These are phyloP conservation scores for Rubroboletus pulcherrimus DNA, from an alignment of 768 basidiomycete genomes.

Conservation along the genomic window DNA sequence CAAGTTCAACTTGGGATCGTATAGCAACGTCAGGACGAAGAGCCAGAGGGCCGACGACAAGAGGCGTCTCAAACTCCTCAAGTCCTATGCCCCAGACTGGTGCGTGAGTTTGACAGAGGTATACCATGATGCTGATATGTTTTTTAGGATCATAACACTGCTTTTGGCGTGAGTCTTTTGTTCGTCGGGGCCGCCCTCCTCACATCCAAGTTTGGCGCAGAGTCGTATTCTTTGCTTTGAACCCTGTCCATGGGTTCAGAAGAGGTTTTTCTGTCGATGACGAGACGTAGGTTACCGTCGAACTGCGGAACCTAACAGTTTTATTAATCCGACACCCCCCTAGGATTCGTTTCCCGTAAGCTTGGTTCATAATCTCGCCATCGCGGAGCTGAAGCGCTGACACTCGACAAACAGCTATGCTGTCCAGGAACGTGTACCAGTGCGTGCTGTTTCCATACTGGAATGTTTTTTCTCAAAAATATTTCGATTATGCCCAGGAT, in stretches of 20 bases:
- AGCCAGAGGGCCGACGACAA: constrained; percentile 17
- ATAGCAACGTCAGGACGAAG: constrained; percentile 9
- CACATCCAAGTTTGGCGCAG: constrained; percentile 32
- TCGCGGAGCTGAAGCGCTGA: constrained; percentile 2
- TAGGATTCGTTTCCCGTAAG: constrained; percentile 26
- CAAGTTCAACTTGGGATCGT: constrained; percentile 5
- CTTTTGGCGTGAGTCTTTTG: constrained; percentile 50
- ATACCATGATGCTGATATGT: constrained; percentile 1
- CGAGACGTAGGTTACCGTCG: constrained; percentile 47
- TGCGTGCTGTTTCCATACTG: constrained; percentile 31
- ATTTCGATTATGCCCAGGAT: constrained; percentile 31
- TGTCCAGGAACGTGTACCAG: constrained; percentile 74
- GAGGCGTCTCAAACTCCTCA: constrained; percentile 41
- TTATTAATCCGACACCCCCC: constrained; percentile 10
- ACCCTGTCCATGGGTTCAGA: constrained; percentile 67
- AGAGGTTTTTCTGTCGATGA: constrained; percentile 77
- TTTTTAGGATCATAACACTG: constrained; percentile 62
- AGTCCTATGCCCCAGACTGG: constrained; percentile 78
- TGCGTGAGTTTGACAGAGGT: constrained; percentile 30
- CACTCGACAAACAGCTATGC: constrained; percentile 47
- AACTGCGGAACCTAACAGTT: neutral
- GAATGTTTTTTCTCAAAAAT: neutral
- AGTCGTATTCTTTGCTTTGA: constrained; percentile 56
- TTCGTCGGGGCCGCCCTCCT: neutral
- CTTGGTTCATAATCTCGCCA: neutral